Conservation (phyloP, 352 stramenopile species). For the Phytophthora multivora region DNA sequence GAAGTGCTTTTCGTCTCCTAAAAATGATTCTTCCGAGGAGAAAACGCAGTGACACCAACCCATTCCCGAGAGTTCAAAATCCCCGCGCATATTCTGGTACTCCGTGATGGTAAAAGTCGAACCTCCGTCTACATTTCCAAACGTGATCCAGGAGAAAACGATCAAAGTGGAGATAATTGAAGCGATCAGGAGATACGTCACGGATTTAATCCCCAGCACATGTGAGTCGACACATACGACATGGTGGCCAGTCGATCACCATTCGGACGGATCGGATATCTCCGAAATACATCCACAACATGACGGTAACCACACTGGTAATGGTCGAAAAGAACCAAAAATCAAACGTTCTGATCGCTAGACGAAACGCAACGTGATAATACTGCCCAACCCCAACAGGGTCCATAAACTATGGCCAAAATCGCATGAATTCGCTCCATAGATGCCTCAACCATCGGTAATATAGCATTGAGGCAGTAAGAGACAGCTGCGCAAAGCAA, state of each 20-base stretch:
- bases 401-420: slow-evolving; percentile 20
- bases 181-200: slow-evolving; percentile 3
- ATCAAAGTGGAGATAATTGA: slow-evolving; percentile 19
- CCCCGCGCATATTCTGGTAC: background rate
- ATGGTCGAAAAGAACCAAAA: slow-evolving; percentile 49
- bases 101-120: slow-evolving; percentile 16
- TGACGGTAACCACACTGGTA: slow-evolving; percentile 27
- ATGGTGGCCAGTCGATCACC: slow-evolving; percentile 35
- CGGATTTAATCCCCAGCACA: slow-evolving; percentile 18
- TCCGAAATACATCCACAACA: slow-evolving; percentile 30
- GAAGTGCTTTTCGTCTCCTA: slow-evolving; percentile 15
- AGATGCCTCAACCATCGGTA: slow-evolving; percentile 14
- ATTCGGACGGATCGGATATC: slow-evolving; percentile 26
- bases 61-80: slow-evolving; percentile 32
- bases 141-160: slow-evolving; percentile 19
- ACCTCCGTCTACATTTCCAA: slow-evolving; percentile 20
- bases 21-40: slow-evolving; percentile 35
- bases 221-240: slow-evolving; percentile 35
- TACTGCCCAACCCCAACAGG: slow-evolving; percentile 26
- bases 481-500: slow-evolving; percentile 15
- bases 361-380: slow-evolving; percentile 28
- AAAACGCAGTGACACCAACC: slow-evolving; percentile 28
- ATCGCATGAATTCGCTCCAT: slow-evolving; percentile 14
- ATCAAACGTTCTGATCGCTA: slow-evolving; percentile 40
- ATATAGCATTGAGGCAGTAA: slow-evolving; percentile 12